These are phyloP conservation scores for Perkinsela sp. DNA, from an alignment of 208 protist species.

Conservation along the genomic window DNA sequence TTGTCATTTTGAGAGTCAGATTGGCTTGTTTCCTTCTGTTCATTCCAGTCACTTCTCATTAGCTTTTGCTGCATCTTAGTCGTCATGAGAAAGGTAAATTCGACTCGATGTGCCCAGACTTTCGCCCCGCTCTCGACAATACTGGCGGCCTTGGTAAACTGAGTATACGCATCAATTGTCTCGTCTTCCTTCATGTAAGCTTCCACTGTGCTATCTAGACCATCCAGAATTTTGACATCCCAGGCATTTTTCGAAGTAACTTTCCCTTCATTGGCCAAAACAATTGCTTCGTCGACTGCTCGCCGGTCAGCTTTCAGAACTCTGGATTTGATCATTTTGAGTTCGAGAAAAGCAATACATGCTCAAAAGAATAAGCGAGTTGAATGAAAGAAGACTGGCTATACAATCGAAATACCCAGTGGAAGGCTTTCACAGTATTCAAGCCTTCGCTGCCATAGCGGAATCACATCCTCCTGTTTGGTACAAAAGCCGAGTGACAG, in stretches of 20 bases:
- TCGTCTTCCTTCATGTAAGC: conserved; percentile 20
- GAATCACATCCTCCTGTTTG: too few species aligned
- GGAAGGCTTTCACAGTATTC: too few species aligned
- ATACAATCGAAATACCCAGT: too few species aligned
- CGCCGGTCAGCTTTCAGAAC: conserved; percentile 2
- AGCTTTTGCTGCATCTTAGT: conserved; percentile 55
- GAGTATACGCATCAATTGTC: conserved; percentile 31
- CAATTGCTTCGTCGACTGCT: conserved; percentile 44
- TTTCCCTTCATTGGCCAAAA: conserved; percentile 54
- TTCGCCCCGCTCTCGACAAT: conserved; percentile 71
- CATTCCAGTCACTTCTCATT: conserved; percentile 26
- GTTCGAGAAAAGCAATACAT: too few species aligned
- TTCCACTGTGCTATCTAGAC: conserved; percentile 55
- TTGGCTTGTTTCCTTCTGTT: too few species aligned
- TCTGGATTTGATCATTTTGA: too few species aligned
- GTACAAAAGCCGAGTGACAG: too few species aligned
- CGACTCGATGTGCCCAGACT: conserved; percentile 61
- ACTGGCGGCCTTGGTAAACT: conserved; percentile 56
- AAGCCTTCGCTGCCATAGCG: too few species aligned
- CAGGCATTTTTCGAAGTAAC: conserved; percentile 64
- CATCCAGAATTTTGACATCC: conserved; percentile 42
- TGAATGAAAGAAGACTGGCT: too few species aligned
- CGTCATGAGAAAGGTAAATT: conserved; percentile 48
- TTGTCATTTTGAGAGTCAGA: too few species aligned
- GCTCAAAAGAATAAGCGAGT: too few species aligned